A percentile compares a stretch with the other conserved stretches of the same genome.
Evolutionary conservation across 176 grass and related monocot species (phyloP).

Genomic region (Rhynchospora pubera): DNA sequence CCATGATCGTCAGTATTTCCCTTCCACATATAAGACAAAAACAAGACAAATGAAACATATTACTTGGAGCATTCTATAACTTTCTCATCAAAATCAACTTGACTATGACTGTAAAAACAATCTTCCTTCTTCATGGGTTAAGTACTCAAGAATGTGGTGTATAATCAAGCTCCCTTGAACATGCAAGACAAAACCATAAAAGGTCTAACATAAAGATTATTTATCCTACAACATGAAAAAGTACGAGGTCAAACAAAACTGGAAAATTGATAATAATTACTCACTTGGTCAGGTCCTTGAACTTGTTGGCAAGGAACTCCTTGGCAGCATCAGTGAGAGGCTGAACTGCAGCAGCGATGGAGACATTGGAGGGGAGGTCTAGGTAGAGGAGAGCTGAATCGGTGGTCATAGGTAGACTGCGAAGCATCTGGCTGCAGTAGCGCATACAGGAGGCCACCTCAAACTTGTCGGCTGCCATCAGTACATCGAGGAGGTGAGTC

Average conservation of each 20-base stretch:
- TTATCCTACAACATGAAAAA: background rate
- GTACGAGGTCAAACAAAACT: background rate
- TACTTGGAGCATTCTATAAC: background rate
- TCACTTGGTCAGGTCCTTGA: slow-evolving; percentile 81
- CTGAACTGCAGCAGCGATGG: slow-evolving; percentile 76
- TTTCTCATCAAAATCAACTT: background rate
- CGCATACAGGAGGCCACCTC: slow-evolving; percentile 97
- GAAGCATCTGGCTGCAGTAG: slow-evolving; percentile 84
- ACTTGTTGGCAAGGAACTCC: slow-evolving; percentile 87
- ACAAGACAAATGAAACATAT: background rate
- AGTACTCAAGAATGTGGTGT: background rate
- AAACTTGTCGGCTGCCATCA: slow-evolving; percentile 96
- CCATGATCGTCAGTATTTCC: too few species aligned
- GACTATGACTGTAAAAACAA: background rate
- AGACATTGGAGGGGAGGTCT: slow-evolving; percentile 83
- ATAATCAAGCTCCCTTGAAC: background rate
- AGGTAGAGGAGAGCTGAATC: slow-evolving; percentile 92
- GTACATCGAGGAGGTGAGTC: slow-evolving; percentile 56
- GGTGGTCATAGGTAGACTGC: slow-evolving; percentile 89
- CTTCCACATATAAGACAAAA: background rate
- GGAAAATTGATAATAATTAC: slow-evolving; percentile 9
- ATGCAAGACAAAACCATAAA: background rate
- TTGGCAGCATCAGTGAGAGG: slow-evolving; percentile 85
- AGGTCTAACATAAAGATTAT: background rate
- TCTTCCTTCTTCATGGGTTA: background rate